Base-by-base conservation (phyloP, 108 stramenopile species). In the Pinguiococcus pyrenoidosus region DNA sequence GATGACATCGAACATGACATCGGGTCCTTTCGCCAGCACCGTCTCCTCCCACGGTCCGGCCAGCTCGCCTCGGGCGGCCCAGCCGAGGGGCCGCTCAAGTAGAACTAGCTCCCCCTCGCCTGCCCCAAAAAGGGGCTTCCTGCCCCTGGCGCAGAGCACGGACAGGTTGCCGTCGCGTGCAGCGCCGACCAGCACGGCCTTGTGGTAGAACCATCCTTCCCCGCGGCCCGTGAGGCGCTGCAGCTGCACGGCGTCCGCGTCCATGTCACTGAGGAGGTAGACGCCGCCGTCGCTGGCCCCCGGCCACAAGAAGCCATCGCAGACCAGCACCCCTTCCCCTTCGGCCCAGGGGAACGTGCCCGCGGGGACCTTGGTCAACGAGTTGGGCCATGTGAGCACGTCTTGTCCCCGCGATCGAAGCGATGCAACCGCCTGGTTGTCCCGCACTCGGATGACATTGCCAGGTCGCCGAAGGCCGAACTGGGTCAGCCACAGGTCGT, bases 271-370 rank as follows among this genome's bases (percentile, higher is more conserved):
- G 2, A 92, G 81, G 10, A 86, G 58, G 59, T 89, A 88, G 7
- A 92, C 62, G 8, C 87, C 91, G 0, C 91, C 91, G 48, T 83
- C 82, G 47, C 82, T 79, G 48, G 80, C 83, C 21, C 87, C 87
- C 3, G 91, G 91, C n/a, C 89, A 80, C 12, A 92, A 58, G 65
- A 92, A 92, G 6, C 91, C 91, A 60, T 92, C 91, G 5, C 81
- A 72, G 1, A 92, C 74, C 29, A 92, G 61, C 13, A 89, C 53
- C 0, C 82, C 86, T 55, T 81, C 82, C 22, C 80, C 69, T 13
- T 14, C 43, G 2, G 20, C 14, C 18, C 29, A 49, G 9, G 49
- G 6, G 7, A 22, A 51, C 44, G 44, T 14, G 4, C 3, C 24
- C 43, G 46, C 13, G 13, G 29, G 14, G 32, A 5, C 9, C 43